Conservation (phyloP, 1,284 basidiomycete genomes). For the Sutorius eximius region DNA sequence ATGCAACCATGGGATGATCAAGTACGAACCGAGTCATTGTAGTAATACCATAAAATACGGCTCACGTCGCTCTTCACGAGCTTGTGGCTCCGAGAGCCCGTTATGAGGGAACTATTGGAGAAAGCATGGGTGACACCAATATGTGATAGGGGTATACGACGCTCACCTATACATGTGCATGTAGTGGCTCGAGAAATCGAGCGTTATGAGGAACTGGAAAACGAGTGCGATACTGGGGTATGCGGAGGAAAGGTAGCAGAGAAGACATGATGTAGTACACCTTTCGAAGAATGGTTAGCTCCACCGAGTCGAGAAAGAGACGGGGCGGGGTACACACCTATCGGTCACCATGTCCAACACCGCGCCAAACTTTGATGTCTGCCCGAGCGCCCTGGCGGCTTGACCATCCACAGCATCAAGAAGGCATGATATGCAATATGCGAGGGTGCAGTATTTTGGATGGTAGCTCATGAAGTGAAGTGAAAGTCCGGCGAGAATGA, state of each 20-base stretch:
- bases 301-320: not conserved
- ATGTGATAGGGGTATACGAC: not conserved
- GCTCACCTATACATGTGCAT: constrained; percentile 99
- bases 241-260: constrained; percentile 90
- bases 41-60: constrained; percentile 90
- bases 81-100: constrained; percentile 93
- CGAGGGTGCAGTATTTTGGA: constrained; percentile 88
- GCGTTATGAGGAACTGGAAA: constrained; percentile 94
- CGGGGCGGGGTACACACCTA: constrained; percentile 51
- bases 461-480: constrained; percentile 94
- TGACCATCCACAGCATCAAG: constrained; percentile 96
- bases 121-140: constrained; percentile 5
- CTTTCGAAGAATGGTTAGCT: constrained; percentile 41
- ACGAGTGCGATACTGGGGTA: constrained; percentile 83
- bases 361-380: constrained; percentile 95
- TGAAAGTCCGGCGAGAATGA: constrained; percentile 88
- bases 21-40: constrained; percentile 78
- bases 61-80: constrained; percentile 89
- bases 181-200: constrained; percentile 98
- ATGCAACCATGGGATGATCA: not conserved
- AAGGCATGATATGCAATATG: constrained; percentile 91
- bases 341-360: constrained; percentile 99
- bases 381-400: constrained; percentile 86
- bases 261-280: constrained; percentile 93
- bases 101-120: constrained; percentile 78